A percentile compares a stretch with the other conserved stretches of the same genome.
phyloP scores from a whole-genome alignment of 306 rosid species.

The Delonix regia region DNA sequence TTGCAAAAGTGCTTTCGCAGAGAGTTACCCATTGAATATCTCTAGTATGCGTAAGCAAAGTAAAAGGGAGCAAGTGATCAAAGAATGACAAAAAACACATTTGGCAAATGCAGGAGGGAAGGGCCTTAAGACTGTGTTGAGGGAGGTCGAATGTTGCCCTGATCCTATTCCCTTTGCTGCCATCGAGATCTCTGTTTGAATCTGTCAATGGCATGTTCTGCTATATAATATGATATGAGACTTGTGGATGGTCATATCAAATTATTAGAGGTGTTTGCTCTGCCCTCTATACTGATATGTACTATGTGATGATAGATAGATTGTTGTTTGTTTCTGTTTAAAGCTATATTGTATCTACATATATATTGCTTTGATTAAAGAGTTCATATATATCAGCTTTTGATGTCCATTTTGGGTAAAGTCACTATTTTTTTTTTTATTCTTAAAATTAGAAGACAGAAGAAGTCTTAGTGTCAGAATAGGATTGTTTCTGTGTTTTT shows the following conservation, averaged over 20 bases:
- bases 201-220: neutral
- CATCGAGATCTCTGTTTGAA: slow-evolving; percentile 54
- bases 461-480: neutral
- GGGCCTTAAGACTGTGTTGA: slow-evolving; percentile 62
- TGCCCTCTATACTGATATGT: neutral
- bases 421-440: neutral
- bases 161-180: slow-evolving; percentile 16
- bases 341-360: neutral
- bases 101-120: slow-evolving; percentile 75
- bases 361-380: neutral
- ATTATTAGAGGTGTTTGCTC: neutral
- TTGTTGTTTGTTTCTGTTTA: neutral
- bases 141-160: slow-evolving; percentile 49
- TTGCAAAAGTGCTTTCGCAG: neutral
- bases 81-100: neutral
- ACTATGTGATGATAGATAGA: neutral
- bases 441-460: neutral
- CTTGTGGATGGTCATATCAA: neutral
- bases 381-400: neutral
- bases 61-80: neutral
- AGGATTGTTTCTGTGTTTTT: no score
- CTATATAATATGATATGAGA: neutral
- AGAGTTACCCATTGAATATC: neutral
- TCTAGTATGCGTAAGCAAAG: neutral
- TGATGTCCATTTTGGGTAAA: neutral